Conservation (phyloP, 805 yeast species). For the Kregervanrija fluxuum region DNA sequence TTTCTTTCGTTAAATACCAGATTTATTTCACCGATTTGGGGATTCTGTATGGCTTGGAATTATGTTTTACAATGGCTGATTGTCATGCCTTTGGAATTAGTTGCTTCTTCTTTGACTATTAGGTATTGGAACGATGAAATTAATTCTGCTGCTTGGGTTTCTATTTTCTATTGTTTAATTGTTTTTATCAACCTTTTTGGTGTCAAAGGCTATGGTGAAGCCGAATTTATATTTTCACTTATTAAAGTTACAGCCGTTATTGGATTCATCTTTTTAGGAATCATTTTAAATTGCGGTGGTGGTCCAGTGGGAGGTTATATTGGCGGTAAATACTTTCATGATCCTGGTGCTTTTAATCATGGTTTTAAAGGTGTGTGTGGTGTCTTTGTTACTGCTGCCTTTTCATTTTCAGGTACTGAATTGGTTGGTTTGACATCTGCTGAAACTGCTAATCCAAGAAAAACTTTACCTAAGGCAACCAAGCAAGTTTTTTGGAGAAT, state of each 20-base stretch:
- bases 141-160: conserved; percentile 46
- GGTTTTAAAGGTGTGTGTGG: conserved; percentile 55
- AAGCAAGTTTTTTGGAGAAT: conserved; percentile 59
- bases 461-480: conserved; percentile 51
- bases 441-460: conserved; percentile 52
- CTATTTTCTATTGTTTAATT: conserved; percentile 43
- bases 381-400: conserved; percentile 52
- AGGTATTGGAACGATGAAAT: conserved; percentile 37
- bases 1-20: conserved; percentile 50
- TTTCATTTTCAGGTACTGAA: conserved; percentile 61
- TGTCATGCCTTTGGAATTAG: conserved; percentile 44
- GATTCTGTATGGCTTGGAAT: conserved; percentile 54
- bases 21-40: conserved; percentile 48
- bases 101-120: conserved; percentile 45
- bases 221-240: conserved; percentile 47
- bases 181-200: conserved; percentile 48
- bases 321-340: conserved; percentile 52
- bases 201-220: conserved; percentile 59
- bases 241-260: conserved; percentile 48
- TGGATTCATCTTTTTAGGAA: conserved; percentile 48
- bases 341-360: conserved; percentile 45
- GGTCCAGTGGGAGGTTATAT: conserved; percentile 50
- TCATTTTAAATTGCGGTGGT: conserved; percentile 52
- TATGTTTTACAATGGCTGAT: conserved; percentile 45
- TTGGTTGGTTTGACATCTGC: conserved; percentile 55